Conservation (phyloP, 2,329 filamentous ascomycete species). For the Neophaeococcomyces mojaviensis region DNA sequence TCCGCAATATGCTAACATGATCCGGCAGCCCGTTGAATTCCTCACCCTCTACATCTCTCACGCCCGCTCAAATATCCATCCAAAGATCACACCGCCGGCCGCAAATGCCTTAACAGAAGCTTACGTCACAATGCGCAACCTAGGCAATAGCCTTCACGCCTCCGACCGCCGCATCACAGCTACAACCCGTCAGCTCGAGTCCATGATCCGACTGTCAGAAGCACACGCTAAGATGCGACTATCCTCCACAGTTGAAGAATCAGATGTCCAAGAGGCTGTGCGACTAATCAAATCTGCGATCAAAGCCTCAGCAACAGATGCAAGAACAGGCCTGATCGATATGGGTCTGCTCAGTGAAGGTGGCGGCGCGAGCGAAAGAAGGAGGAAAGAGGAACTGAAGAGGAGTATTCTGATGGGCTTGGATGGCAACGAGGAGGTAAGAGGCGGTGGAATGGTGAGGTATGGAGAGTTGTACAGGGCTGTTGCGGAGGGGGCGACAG, state of each 20-base stretch:
- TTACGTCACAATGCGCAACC: constrained; percentile 90
- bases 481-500: constrained; percentile 62
- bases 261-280: constrained; percentile 83
- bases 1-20: constrained; percentile 12
- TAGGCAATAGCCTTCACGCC: constrained; percentile 78
- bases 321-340: constrained; percentile 84
- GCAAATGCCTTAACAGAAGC: constrained; percentile 75
- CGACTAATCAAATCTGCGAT: constrained; percentile 87
- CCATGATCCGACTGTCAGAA: constrained; percentile 94
- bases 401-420: constrained; percentile 64
- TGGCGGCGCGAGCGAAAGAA: constrained; percentile 79
- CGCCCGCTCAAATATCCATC: constrained; percentile 78
- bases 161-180: constrained; percentile 95
- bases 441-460: constrained; percentile 55
- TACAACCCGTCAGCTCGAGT: constrained; percentile 91
- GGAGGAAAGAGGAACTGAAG: constrained; percentile 77
- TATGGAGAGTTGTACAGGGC: constrained; percentile 70
- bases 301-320: constrained; percentile 94
- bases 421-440: constrained; percentile 55
- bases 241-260: constrained; percentile 62
- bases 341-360: constrained; percentile 94
- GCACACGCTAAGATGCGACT: constrained; percentile 98
- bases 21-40: constrained; percentile 76
- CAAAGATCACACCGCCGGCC: constrained; percentile 69
- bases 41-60: constrained; percentile 96